These are phyloP conservation scores for Stachybotrys chlorohalonatus DNA, from an alignment of 2,329 filamentous ascomycete species.

Conservation along the genomic window DNA sequence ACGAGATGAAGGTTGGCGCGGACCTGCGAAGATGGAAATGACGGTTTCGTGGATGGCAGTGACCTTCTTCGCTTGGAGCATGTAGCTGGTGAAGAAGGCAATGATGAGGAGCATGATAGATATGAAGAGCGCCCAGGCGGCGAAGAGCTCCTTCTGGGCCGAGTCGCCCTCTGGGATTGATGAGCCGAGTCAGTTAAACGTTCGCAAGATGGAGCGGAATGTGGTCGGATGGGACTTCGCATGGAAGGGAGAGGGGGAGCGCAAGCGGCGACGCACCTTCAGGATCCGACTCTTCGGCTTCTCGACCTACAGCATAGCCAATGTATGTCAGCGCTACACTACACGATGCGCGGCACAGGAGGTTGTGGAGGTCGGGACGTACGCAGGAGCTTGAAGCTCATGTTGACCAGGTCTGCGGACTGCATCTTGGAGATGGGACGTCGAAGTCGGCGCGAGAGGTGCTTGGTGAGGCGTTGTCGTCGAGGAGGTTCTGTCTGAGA, in stretches of 20 bases:
- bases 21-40: constrained; percentile 93
- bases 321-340: constrained; percentile 6
- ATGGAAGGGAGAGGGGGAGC: background rate
- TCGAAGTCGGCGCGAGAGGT: no score
- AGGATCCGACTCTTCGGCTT: constrained; percentile 21
- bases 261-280: constrained; percentile 18
- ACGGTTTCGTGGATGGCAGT: constrained; percentile 98
- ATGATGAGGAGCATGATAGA: constrained; percentile 88
- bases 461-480: background rate
- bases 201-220: background rate
- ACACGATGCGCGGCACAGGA: constrained; percentile 1
- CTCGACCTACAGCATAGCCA: constrained; percentile 15
- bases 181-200: constrained; percentile 2
- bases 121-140: constrained; percentile 96
- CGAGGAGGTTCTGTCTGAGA: background rate
- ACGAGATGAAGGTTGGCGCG: background rate
- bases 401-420: constrained; percentile 14
- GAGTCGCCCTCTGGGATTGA: constrained; percentile 57
- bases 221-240: no score
- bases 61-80: constrained; percentile 91
- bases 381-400: constrained; percentile 24
- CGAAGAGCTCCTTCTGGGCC: constrained; percentile 85
- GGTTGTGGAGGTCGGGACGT: constrained; percentile 4
- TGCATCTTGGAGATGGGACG: constrained; percentile 7
- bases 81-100: constrained; percentile 94